Base-by-base conservation (phyloP, 1,284 basidiomycete species). In the Apiotrichum mycotoxinovorans region DNA sequence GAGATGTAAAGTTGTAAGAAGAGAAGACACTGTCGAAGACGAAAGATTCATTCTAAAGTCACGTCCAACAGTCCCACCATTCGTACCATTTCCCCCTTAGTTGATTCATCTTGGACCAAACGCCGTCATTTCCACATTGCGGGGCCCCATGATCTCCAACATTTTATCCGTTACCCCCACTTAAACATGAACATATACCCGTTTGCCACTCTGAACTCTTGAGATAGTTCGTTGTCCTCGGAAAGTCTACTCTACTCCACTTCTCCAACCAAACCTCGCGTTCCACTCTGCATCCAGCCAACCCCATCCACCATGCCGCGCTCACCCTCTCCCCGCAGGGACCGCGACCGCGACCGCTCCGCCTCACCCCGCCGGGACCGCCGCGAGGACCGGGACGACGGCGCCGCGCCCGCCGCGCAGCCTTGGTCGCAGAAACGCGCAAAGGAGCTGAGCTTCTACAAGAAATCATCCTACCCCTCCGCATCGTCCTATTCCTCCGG, bases 361-460 rank as follows among this genome's bases (percentile, higher is more conserved):
- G 56, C 48, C 23, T 58, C 56, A 7, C 55, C 55, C 17, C n/a
- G 43, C 27, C 41, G 59, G 17, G 52, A 52, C 49, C 38, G 56
- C 22, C 42, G 47, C 12, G 44, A 51, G 35, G 59, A 56, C 38
- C 45, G 54, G 10, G 47, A 54, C 30, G 25, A 46, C 38, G 35
- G 51, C 33, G 23, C 51, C 49, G 41, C 58, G 45, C 41, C n/a
- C 26, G 49, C n/a, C 44, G 25, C 56, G 42, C 45, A 56, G 56
- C 40, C 60, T 54, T 65, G 61, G 43, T 41, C 56, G 3, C 54
- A 65, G 34, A 58, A 61, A 5, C 54, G 64, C 40, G 67, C 73
- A 3, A 73, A 73, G 58, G 73, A 78, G 54, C 67, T 79, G 46
- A 73, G 72, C n/a, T 75, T 79, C 57, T 79, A 79, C 71, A 79